Conservation (phyloP, 805 yeast species). For the Cyberlindnera mississippiensis region DNA sequence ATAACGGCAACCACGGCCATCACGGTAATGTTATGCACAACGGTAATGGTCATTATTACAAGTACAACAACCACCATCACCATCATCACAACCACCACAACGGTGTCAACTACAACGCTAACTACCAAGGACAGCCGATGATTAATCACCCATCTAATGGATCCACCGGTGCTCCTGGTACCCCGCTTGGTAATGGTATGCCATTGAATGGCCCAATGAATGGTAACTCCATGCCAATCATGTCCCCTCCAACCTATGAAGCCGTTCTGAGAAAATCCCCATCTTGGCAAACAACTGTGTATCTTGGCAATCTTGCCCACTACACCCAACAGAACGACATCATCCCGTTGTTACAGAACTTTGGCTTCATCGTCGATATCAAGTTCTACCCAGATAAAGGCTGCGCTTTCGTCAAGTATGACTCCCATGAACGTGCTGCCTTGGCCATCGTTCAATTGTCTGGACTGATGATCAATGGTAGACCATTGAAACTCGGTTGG, state of each 20-base stretch:
- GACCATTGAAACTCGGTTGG: conserved; percentile 84
- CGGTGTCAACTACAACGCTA: conserved; percentile 3
- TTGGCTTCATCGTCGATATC: conserved; percentile 80
- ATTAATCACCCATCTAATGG: neutral
- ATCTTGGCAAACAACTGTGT: conserved; percentile 79
- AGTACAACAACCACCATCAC: conserved; percentile 28
- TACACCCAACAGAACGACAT: conserved; percentile 69
- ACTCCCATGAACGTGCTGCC: conserved; percentile 85
- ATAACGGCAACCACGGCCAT: conserved; percentile 11
- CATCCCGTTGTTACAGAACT: conserved; percentile 67
- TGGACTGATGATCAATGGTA: conserved; percentile 69
- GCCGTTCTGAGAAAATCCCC: conserved; percentile 75
- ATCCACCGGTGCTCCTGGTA: neutral
- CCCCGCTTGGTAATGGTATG: conserved; percentile 4
- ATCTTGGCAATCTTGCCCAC: conserved; percentile 81
- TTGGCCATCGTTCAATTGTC: conserved; percentile 76
- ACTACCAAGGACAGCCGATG: neutral
- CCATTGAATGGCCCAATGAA: conserved; percentile 5
- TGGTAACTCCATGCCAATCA: conserved; percentile 11
- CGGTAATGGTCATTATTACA: conserved; percentile 13
- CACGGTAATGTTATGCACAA: conserved; percentile 23
- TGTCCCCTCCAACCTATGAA: conserved; percentile 58
- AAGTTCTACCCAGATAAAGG: conserved; percentile 78
- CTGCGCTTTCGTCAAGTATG: conserved; percentile 86
- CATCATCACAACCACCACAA: conserved; percentile 4